phyloP scores from a whole-genome alignment of 805 yeast species.

The Ogataea nonfermentans region DNA sequence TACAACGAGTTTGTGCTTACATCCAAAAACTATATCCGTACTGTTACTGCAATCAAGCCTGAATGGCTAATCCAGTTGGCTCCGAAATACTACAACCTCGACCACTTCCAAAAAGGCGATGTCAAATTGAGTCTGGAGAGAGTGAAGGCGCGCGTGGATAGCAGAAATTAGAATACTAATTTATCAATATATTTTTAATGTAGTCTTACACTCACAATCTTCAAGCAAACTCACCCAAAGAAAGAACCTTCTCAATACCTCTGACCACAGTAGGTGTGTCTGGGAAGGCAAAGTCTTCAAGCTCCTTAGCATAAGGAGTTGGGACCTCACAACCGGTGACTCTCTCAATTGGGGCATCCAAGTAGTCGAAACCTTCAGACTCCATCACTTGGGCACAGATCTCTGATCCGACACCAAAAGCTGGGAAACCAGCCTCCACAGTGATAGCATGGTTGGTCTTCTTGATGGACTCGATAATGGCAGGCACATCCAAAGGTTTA shows the following conservation, averaged over 20 bases:
- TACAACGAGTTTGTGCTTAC: conserved; percentile 96
- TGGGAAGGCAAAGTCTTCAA: conserved; percentile 99
- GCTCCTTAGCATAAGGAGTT: conserved; percentile 94
- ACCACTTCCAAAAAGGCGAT: conserved; percentile 66
- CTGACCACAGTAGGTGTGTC: conserved; percentile 85
- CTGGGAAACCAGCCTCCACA: conserved; percentile 98
- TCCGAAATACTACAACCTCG: conserved; percentile 65
- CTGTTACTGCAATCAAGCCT: conserved; percentile 86
- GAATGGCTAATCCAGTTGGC: conserved; percentile 89
- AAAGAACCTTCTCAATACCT: conserved; percentile 79
- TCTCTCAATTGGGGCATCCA: conserved; percentile 98
- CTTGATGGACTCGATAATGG: conserved; percentile 84
- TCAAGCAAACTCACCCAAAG: conserved; percentile 44
- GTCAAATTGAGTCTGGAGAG: conserved; percentile 68
- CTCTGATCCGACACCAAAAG: conserved; percentile 98
- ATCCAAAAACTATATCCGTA: conserved; percentile 88
- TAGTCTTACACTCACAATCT: conserved; percentile 6
- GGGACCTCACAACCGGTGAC: conserved; percentile 99
- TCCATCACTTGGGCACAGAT: conserved; percentile 98
- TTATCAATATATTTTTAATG: conserved; percentile 10
- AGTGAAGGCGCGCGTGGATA: conserved; percentile 47
- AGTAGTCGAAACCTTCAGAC: conserved; percentile 95
- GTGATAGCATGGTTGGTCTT: conserved; percentile 96
- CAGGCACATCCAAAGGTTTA: conserved; percentile 90
- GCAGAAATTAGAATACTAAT: conserved; percentile 35